Evolutionary conservation across 805 yeast species (phyloP).

Genomic region (Kregervanrija fluxuum): DNA sequence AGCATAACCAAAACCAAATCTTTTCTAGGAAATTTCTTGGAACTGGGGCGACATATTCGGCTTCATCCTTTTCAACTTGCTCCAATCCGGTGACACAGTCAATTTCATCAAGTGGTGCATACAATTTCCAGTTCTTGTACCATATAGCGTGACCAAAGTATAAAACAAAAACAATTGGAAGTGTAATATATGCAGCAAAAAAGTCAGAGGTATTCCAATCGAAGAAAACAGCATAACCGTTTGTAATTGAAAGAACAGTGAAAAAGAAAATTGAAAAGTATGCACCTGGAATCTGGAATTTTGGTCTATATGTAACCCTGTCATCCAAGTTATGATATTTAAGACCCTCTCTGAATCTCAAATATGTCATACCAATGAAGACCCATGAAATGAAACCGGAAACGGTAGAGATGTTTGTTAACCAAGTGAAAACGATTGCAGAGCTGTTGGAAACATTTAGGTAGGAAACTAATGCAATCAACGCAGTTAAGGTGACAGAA

Average conservation of each 20-base stretch:
- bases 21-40: constrained; percentile 36
- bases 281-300: constrained; percentile 51
- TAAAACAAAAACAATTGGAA: constrained; percentile 47
- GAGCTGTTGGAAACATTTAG: constrained; percentile 49
- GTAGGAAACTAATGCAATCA: constrained; percentile 41
- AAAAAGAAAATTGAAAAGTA: constrained; percentile 43
- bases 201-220: constrained; percentile 49
- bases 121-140: constrained; percentile 37
- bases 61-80: constrained; percentile 49
- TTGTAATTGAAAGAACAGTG: constrained; percentile 52
- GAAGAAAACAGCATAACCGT: constrained; percentile 65
- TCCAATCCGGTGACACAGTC: constrained; percentile 57
- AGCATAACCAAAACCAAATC: constrained; percentile 38
- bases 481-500: constrained; percentile 35
- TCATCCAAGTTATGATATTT: constrained; percentile 42
- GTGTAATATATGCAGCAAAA: constrained; percentile 64
- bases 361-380: constrained; percentile 42
- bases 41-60: constrained; percentile 28
- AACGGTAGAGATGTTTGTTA: constrained; percentile 56
- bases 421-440: constrained; percentile 53
- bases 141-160: constrained; percentile 53
- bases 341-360: constrained; percentile 62
- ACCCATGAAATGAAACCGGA: constrained; percentile 66
- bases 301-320: constrained; percentile 51
- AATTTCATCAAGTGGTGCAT: constrained; percentile 47